Percentiles rank a stretch among this genome's conserved stretches.
Conservation (phyloP, 2,329 filamentous ascomycete species). For the Pseudodiploospora longispora region DNA sequence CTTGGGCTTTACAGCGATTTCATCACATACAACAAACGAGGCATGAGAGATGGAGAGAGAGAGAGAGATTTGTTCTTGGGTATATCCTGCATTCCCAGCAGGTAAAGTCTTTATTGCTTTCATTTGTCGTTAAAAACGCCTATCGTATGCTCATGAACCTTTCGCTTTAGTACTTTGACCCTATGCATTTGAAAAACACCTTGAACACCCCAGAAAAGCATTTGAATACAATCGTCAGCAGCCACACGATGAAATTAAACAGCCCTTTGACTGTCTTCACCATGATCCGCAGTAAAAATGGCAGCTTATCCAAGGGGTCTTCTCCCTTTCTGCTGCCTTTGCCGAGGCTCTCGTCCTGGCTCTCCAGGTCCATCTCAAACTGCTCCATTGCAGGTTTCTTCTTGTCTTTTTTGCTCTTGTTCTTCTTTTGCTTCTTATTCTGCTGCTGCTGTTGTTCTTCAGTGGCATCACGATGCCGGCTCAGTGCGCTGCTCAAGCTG, state of each 20-base stretch:
- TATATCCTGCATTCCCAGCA: too few relatives aligned
- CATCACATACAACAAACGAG: too few relatives aligned
- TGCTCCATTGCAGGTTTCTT: constrained; percentile 41
- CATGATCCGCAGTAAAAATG: constrained; percentile 38
- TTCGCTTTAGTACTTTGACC: constrained; percentile 30
- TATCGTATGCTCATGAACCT: too few relatives aligned
- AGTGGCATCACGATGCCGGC: constrained; percentile 20
- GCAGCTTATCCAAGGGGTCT: constrained; percentile 37
- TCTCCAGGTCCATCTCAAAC: constrained; percentile 55
- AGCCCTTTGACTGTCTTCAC: constrained; percentile 44
- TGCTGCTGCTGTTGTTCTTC: constrained; percentile 11
- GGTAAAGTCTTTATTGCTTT: background rate
- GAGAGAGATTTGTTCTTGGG: too few relatives aligned
- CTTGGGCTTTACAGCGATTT: too few relatives aligned
- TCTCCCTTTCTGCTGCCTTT: constrained; percentile 29
- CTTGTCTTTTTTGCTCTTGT: constrained; percentile 23
- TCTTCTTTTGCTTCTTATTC: constrained; percentile 39
- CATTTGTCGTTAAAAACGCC: background rate
- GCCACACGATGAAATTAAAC: constrained; percentile 53
- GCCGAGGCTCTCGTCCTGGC: constrained; percentile 42
- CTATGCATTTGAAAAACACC: constrained; percentile 42
- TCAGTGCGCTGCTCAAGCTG: constrained; percentile 20
- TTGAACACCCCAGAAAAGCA: constrained; percentile 42
- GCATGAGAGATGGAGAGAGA: too few relatives aligned
- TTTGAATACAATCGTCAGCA: constrained; percentile 47